Evolutionary conservation across 805 yeast genomes (phyloP), one percentile per base, ranked within the genome.

Genomic region (Saturnispora diversa): DNA sequence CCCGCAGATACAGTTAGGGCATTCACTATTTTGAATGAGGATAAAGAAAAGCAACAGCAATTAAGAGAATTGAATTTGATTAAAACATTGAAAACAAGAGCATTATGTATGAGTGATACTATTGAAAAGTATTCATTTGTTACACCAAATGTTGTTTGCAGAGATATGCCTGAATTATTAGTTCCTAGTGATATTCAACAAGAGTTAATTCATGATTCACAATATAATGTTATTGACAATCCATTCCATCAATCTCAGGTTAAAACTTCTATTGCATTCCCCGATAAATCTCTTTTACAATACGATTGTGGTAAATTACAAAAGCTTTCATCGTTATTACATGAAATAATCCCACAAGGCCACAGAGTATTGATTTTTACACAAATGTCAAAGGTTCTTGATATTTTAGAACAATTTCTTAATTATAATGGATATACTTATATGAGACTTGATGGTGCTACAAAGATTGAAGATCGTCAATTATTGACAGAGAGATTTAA

Each of bases 291-390:
- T 11, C 65, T 92, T 44, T 62, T 92, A 42, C 94, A 92, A 56
- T 92, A 83, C 58, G 99, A 92, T 59, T 92, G 98, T 67, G 99
- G 99, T 44, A 92, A 92, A 60, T 67, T 92, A 27, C 99, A 92
- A 57, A 82, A 80, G 51, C 63, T 92, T 37, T 90, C 97, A 0
- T 60, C 65, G 3, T 63, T 92, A 34, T 62, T 92, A 40, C 84
- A 81, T 43, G 81, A 85, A 20, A 66, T 94, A 47, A 81, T 83
- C 38, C 80, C 82, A 26, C 77, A 77, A 33, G 97, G 97, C 0
- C 99, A 92, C 57, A 70, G 98, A 46, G 97, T 94, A 0, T 70
- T 92, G 46, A 90, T 92, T 43, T 92, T 92, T 65, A 92, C 99
- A 0, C 99, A 92, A 56, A 92, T 92, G 99, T 90, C 98, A 2